These are phyloP conservation scores for Debaryomyces castellii DNA, from an alignment of 805 yeast species.

Conservation along the genomic window DNA sequence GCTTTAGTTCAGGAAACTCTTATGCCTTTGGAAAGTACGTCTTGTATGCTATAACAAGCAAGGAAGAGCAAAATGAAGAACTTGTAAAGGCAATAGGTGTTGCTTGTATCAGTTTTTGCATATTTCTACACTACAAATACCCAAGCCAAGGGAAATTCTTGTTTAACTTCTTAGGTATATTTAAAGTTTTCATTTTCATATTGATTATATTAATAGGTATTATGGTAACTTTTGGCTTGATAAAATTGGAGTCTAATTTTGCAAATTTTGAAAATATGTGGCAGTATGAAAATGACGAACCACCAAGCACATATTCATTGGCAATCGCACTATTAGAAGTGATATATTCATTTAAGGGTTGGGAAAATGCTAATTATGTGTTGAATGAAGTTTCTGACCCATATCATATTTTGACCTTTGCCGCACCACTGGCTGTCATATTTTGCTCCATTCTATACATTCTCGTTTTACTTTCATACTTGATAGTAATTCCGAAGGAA, in stretches of 20 bases:
- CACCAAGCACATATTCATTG: constrained; percentile 44
- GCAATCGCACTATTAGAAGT: constrained; percentile 60
- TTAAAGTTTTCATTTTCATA: constrained; percentile 51
- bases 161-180: constrained; percentile 53
- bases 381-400: constrained; percentile 59
- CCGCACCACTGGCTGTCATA: constrained; percentile 59
- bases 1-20: constrained; percentile 62
- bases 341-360: constrained; percentile 65
- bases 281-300: constrained; percentile 13
- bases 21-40: constrained; percentile 65
- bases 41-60: constrained; percentile 32
- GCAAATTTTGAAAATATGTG: constrained; percentile 35
- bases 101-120: constrained; percentile 44
- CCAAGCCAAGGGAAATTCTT: constrained; percentile 52
- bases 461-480: constrained; percentile 57
- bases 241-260: constrained; percentile 17
- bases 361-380: constrained; percentile 70
- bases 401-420: constrained; percentile 52
- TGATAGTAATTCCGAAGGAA: constrained; percentile 50
- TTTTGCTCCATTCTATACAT: constrained; percentile 54
- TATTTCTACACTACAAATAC: constrained; percentile 46
- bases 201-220: constrained; percentile 50
- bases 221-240: constrained; percentile 34
- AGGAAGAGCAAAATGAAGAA: constrained; percentile 22
- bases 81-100: constrained; percentile 50